Evolutionary conservation across 2,329 filamentous ascomycete genomes (phyloP).

Genomic region (Penicillium expansum): DNA sequence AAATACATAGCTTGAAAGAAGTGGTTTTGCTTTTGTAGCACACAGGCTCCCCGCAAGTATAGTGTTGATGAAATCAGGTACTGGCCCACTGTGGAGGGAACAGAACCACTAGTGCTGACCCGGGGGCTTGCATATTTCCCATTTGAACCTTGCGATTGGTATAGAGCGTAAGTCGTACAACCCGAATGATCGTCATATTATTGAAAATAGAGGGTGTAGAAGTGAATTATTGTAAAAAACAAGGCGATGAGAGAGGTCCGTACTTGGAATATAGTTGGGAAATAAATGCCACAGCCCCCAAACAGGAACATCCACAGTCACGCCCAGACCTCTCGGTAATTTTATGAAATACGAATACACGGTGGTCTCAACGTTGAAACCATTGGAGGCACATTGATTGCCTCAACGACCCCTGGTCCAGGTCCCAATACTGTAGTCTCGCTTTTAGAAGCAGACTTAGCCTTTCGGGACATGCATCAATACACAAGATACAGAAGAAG

Average conservation of each 20-base stretch:
- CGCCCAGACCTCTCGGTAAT: background rate
- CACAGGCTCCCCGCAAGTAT: no score
- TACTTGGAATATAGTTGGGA: background rate
- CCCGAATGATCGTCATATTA: background rate
- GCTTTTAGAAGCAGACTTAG: background rate
- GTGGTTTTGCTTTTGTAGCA: background rate
- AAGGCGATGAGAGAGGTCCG: background rate
- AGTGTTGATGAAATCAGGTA: background rate
- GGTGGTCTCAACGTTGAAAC: background rate
- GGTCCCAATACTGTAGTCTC: background rate
- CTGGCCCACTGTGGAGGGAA: background rate
- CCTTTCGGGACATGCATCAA: background rate
- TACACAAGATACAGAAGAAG: background rate
- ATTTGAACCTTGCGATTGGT: background rate
- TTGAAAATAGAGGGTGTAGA: background rate
- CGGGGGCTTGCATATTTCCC: background rate
- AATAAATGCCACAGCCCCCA: background rate
- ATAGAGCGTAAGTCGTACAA: background rate
- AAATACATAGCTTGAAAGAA: background rate
- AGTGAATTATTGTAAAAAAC: background rate
- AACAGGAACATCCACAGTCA: background rate
- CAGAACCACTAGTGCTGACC: background rate
- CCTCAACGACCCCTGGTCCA: background rate
- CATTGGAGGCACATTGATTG: background rate
- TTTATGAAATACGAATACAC: background rate